Base-by-base conservation (phyloP, 73 alveolate genomes). In the Paramecium pentaurelia region DNA sequence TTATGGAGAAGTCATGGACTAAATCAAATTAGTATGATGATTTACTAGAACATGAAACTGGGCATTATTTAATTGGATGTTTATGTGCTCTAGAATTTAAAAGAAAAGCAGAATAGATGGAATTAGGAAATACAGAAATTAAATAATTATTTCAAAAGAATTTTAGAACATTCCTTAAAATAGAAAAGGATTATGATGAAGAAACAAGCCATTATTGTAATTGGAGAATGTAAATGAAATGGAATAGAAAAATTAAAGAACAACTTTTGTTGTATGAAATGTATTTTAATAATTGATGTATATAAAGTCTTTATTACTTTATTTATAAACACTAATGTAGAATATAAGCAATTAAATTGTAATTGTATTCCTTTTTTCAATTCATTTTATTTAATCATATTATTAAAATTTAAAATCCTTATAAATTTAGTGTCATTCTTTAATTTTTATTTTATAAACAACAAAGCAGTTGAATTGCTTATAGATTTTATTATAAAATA, bases 21-120 rank as follows among this genome's bases (percentile, higher is more conserved):
- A 80, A 49, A 49, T 28, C 47, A 3, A 36, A 30, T 36, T 22
- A 80, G 11, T 22, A 40, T 42, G 73, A 45, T 80, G 47, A 47
- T 40, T 47, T 80, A 80, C 44, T 80, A 47, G 91, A 80, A 45
- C 91, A 80, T 12, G 91, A 80, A 47, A 80, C 73, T 80, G 91
- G 91, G 2, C 91, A 80, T 47, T 80, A 80, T 80, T 42, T 80
- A 44, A 80, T 80, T 80, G 91, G 91, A 47, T 80, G 91, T 45
- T 14, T 80, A 22, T 49, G 71, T 28, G 91, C 91, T 45, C 30
- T 80, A 80, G 91, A 80, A 80, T 80, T 80, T 80, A 44, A 80
- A 80, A 80, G 88, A 75, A 30, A 75, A 37, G 60, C 60, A 30
- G 88, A 75, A 42, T 75, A 2, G 18, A 30, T 75, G 60, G 88